These are phyloP conservation scores for Gossypium mustelinum DNA, from an alignment of 345 rosid genomes.

Conservation along the genomic window DNA sequence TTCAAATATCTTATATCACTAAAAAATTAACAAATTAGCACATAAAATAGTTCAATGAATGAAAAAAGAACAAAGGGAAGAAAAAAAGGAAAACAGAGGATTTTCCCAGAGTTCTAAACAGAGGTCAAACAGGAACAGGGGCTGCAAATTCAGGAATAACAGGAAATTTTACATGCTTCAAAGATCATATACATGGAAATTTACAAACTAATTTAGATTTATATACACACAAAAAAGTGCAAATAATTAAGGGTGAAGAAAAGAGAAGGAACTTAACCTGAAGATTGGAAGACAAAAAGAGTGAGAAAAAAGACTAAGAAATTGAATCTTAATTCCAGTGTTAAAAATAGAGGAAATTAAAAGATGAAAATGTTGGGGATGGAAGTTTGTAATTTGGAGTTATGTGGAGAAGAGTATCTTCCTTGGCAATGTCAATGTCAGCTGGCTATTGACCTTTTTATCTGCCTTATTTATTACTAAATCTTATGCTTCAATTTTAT, in stretches of 20 bases:
- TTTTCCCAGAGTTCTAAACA: background rate
- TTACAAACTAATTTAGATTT: background rate
- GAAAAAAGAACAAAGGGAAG: background rate
- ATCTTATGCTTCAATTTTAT: background rate
- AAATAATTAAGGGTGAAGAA: constrained; percentile 3
- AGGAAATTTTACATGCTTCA: background rate
- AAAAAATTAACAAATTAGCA: background rate
- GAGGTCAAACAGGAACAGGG: background rate
- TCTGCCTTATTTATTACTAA: background rate
- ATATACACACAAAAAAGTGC: background rate
- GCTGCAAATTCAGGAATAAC: background rate
- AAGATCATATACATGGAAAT: background rate
- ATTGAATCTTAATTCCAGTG: background rate
- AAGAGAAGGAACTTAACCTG: constrained; percentile 23
- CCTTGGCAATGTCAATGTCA: constrained; percentile 23
- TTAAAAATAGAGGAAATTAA: background rate
- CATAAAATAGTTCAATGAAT: background rate
- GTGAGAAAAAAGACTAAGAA: constrained; percentile 6
- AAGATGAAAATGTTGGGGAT: background rate
- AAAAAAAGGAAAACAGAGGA: background rate
- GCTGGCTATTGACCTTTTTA: constrained; percentile 6
- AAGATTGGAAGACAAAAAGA: constrained; percentile 5
- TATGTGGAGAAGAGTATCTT: constrained; percentile 22
- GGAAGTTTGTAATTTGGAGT: constrained; percentile 25
- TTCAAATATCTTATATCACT: background rate